Evolutionary conservation across 1,284 basidiomycete genomes (phyloP), one percentile per base, ranked within the genome.

Genomic region (Dichomitus squalens): DNA sequence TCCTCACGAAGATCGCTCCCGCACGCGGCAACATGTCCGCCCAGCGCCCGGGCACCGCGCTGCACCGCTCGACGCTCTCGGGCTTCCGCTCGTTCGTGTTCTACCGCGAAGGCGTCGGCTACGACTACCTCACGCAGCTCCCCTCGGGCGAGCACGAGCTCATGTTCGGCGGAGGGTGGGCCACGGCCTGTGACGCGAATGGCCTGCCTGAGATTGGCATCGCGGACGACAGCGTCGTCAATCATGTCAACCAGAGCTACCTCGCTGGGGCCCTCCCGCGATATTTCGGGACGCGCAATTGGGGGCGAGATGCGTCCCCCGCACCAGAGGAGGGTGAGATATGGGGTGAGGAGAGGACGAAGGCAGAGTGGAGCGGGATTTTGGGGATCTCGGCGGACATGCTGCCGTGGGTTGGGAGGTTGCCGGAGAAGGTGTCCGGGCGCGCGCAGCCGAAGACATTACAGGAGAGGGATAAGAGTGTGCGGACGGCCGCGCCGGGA

Each of bases 41-140:
- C 0, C 86, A 91, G 65, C 75, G 80, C 47, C 77, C 88, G 33
- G 74, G 82, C 63, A 68, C 66, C 34, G 66, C 63, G 21, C 64
- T 70, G 11, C 61, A 62, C n/a, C 43, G 64, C 1, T 57, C 64
- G 20, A 73, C 72, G 18, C 70, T 64, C 53, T 59, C 69, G 34
- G 82, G 74, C 23, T 58, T 43, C 11, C 79, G 85, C 20, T 81
- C 84, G 4, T 88, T 84, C 67, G 74, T 87, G 31, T 84, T 90
- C 67, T 84, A 80, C 66, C 76, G 80, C 7, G 74, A 71, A n/a
- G 64, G 71, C 47, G 27, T 68, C 43, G 73, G 80, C 12, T 90
- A 80, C 67, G 87, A 92, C 67, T 92, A 92, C 68, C 80, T 91
- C 58, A 90, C 88, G 1, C 88, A 92, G 68, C 80, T 88, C 40